Conservation (phyloP, 2,329 filamentous ascomycete genomes). For the Penicillium digitatum region DNA sequence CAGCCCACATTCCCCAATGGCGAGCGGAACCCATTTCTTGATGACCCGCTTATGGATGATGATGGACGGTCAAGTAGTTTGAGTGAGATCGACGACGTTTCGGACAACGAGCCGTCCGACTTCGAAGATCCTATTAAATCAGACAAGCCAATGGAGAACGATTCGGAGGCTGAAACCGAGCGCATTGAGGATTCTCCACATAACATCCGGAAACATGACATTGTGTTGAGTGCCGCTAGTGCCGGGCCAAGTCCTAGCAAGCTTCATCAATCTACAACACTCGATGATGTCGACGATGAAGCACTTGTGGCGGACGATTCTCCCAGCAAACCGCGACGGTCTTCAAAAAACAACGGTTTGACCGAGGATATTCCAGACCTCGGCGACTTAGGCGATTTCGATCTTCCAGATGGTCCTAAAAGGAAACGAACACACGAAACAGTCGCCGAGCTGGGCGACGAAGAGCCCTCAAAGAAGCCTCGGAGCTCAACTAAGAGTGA, state of each 20-base stretch:
- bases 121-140: conserved; percentile 47
- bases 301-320: conserved; percentile 43
- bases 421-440: conserved; percentile 45
- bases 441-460: conserved; percentile 35
- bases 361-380: conserved; percentile 23
- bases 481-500: conserved; percentile 40
- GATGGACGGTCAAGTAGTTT: conserved; percentile 83
- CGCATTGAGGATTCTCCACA: conserved; percentile 84
- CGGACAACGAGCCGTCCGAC: conserved; percentile 59
- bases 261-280: conserved; percentile 57
- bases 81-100: conserved; percentile 84
- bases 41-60: conserved; percentile 49
- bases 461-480: conserved; percentile 42
- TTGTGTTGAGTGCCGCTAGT: conserved; percentile 56
- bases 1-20: conserved; percentile 37
- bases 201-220: conserved; percentile 59
- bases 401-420: conserved; percentile 30
- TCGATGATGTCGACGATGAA: conserved; percentile 49
- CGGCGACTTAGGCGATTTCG: conserved; percentile 29
- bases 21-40: conserved; percentile 33
- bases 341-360: conserved; percentile 33
- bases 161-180: conserved; percentile 90
- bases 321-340: conserved; percentile 38
- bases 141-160: conserved; percentile 58
- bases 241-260: conserved; percentile 72